A percentile compares a stretch with the other conserved stretches of the same genome.
Evolutionary conservation across 768 basidiomycete genomes (phyloP).

Genomic region (Stropharia rugosoannulata): DNA sequence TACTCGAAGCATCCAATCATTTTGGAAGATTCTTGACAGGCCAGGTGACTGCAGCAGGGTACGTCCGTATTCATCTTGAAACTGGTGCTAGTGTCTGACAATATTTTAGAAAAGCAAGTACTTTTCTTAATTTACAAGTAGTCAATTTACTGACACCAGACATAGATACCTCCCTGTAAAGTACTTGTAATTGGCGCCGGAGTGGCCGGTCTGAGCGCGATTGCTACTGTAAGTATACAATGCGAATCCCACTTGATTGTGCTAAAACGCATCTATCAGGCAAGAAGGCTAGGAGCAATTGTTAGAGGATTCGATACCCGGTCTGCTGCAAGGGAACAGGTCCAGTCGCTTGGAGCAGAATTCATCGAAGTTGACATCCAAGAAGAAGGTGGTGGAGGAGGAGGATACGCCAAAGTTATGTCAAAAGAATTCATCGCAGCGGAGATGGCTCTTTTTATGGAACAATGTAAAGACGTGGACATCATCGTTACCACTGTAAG

Average conservation of each 20-base stretch:
- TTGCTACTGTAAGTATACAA: slow-evolving; percentile 60
- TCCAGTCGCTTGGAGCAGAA: slow-evolving; percentile 87
- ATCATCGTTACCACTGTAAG: slow-evolving; percentile 82
- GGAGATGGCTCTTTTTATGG: slow-evolving; percentile 86
- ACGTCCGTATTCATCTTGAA: slow-evolving; percentile 24
- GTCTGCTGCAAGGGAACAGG: slow-evolving; percentile 83
- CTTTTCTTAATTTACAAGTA: background rate
- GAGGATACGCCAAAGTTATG: slow-evolving; percentile 91
- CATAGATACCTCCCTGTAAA: slow-evolving; percentile 81
- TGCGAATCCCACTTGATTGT: background rate
- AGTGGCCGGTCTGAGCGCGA: slow-evolving; percentile 86
- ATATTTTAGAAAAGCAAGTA: slow-evolving; percentile 30
- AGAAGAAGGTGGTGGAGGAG: slow-evolving; percentile 80
- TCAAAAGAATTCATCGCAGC: slow-evolving; percentile 87
- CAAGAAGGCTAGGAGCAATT: slow-evolving; percentile 81
- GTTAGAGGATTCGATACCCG: slow-evolving; percentile 89
- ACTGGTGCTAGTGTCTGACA: background rate
- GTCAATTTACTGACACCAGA: slow-evolving; percentile 2
- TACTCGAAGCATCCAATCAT: slow-evolving; percentile 85
- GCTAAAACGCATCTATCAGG: slow-evolving; percentile 36
- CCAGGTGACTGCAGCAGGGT: slow-evolving; percentile 91
- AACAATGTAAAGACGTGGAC: slow-evolving; percentile 87
- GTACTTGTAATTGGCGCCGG: slow-evolving; percentile 88
- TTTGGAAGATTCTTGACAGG: slow-evolving; percentile 90
- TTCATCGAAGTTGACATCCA: slow-evolving; percentile 80